A percentile compares a stretch with the other conserved stretches of the same genome.
Conservation (phyloP, 2,329 filamentous ascomycete genomes). For the Neurospora sp. region DNA sequence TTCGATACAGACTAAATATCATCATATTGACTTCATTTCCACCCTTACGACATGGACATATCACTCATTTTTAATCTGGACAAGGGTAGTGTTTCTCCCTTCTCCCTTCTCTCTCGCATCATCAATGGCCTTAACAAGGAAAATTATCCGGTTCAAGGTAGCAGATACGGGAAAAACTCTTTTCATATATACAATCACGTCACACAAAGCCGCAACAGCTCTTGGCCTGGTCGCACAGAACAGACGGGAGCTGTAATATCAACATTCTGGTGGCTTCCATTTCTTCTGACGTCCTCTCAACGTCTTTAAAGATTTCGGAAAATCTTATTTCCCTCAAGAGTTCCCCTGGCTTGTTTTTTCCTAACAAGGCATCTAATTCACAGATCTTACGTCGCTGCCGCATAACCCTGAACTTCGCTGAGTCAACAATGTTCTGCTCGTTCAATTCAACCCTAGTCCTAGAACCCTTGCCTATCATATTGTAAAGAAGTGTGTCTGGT, state of each 20-base stretch:
- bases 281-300: background rate
- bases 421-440: background rate
- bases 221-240: background rate
- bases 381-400: background rate
- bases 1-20: background rate
- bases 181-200: background rate
- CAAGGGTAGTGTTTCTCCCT: background rate
- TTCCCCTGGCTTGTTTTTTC: background rate
- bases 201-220: background rate
- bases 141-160: fast-evolving
- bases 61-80: background rate
- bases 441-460: background rate
- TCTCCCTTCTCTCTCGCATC: background rate
- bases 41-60: background rate
- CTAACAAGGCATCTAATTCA: background rate
- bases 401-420: background rate
- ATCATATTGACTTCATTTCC: background rate
- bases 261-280: background rate
- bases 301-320: background rate
- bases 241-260: background rate
- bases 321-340: background rate
- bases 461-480: no score
- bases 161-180: background rate
- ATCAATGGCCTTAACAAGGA: background rate
- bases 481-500: background rate